Evolutionary conservation across 345 rosid genomes (phyloP).

Genomic region (Clarkia xantiana): DNA sequence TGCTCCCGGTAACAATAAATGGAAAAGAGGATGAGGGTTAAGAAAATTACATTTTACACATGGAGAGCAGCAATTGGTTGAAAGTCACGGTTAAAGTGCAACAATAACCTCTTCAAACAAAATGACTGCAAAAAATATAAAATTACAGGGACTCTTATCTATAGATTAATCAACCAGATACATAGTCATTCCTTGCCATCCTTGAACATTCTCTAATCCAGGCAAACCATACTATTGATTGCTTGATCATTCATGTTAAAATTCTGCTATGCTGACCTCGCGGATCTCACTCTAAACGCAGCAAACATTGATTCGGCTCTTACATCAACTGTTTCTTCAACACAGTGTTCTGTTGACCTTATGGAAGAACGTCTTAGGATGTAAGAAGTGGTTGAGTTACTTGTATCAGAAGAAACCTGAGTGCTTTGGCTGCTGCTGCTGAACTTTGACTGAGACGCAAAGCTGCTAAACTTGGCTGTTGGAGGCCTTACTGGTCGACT

Average conservation of each 20-base stretch:
- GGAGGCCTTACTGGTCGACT: constrained; percentile 29
- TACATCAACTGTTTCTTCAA: constrained; percentile 17
- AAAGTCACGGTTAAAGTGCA: too few species aligned
- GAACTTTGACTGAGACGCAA: constrained; percentile 26
- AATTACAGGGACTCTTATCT: too few species aligned
- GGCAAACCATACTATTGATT: too few species aligned
- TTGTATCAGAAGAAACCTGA: constrained; percentile 14
- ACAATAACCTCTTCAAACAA: too few species aligned
- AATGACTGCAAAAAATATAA: too few species aligned
- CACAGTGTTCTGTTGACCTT: constrained; percentile 20
- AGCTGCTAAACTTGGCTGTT: constrained; percentile 39
- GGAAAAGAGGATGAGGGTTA: too few species aligned
- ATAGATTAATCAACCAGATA: too few species aligned
- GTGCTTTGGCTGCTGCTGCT: constrained; percentile 21
- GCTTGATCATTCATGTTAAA: background rate
- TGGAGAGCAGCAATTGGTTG: too few species aligned
- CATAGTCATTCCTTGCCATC: too few species aligned
- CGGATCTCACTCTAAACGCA: constrained; percentile 62
- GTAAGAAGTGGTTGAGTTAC: constrained; percentile 37
- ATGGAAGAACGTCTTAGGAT: constrained; percentile 46
- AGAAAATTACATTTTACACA: too few species aligned
- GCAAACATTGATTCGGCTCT: constrained; percentile 59
- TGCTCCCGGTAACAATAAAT: too few species aligned
- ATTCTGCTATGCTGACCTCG: constrained; percentile 17
- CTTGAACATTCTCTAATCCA: too few species aligned